Evolutionary conservation across 441 rosid genomes (phyloP), one percentile per base, ranked within the genome.

Genomic region (California macrophylla): DNA sequence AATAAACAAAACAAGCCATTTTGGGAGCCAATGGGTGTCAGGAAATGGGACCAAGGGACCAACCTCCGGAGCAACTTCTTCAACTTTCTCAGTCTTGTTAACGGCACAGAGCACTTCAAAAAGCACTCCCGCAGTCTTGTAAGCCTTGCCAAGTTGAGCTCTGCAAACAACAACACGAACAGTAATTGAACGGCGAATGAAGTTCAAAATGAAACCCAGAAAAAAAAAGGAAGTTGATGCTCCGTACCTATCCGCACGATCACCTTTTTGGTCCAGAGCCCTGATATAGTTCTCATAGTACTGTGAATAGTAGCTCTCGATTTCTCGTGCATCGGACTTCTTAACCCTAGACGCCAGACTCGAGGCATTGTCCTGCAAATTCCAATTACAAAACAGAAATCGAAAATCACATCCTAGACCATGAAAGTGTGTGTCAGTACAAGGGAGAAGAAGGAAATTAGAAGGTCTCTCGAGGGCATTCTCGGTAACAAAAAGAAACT

Each of bases 21-120:
- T 52, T 28, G 66, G 2, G 54, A 20, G 0, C 13, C 45, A 38
- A 38, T 6, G 34, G 3, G 45, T 50, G 20, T 65, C 61, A 63
- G 65, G 32, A 28, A 69, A 66, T 72, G 34, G 68, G 60, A 69
- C 10, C 18, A 66, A 15, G 34, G 38, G 60, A 72, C 82, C 61
- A 80, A 94, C 98, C 97, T 94, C 97, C 7, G 97, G 98, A 76
- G 97, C 92, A 82, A 94, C 97, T 85, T 92, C 97, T 86, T 92
- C 99, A 67, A 90, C 96, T 83, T 94, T 86, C 75, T 95, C 98
- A n/a, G 87, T 83, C 85, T 95, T 95, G 79, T 90, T 90, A 68
- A 92, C 96, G 20, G 98, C 98, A 68, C 91, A 92, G 56, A 92
- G 96, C 70, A 92, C 99, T 86, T 95, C 99, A 82, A 90, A 92